These are phyloP conservation scores for Globisporangium sylvaticum DNA, from an alignment of 352 stramenopile species.

Conservation along the genomic window DNA sequence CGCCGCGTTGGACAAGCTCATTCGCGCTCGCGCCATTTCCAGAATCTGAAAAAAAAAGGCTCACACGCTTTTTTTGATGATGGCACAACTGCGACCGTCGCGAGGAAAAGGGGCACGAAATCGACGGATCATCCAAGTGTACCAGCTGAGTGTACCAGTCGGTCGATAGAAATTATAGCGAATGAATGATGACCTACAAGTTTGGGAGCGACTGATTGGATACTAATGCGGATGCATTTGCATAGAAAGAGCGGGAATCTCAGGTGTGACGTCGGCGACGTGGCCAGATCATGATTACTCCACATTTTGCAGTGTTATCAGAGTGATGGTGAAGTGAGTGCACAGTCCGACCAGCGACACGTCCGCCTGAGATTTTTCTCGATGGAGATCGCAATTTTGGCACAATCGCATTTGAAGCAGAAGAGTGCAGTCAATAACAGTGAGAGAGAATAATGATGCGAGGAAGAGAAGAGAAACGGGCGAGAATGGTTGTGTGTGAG, in stretches of 20 bases:
- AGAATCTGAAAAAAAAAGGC: background rate
- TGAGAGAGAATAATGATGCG: no score
- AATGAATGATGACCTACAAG: no score
- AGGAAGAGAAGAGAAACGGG: background rate
- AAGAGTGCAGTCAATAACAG: background rate
- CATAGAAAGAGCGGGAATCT: constrained; percentile 1
- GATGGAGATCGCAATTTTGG: background rate
- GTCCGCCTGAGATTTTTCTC: constrained; percentile 1
- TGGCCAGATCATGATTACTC: background rate
- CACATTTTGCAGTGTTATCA: background rate
- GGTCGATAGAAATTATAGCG: background rate
- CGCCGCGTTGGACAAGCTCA: background rate
- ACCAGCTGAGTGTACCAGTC: background rate
- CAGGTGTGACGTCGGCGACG: background rate
- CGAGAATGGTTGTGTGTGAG: no score
- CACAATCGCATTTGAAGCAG: background rate
- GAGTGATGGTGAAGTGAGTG: background rate
- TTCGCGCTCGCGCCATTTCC: background rate
- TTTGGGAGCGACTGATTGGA: background rate
- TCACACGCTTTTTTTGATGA: background rate
- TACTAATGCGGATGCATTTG: background rate
- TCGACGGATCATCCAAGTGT: background rate
- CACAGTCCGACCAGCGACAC: background rate
- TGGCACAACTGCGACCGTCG: constrained; percentile 2
- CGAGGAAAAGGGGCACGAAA: background rate